Base-by-base conservation (phyloP, 208 protist genomes). In the Angomonas ambiguus region DNA sequence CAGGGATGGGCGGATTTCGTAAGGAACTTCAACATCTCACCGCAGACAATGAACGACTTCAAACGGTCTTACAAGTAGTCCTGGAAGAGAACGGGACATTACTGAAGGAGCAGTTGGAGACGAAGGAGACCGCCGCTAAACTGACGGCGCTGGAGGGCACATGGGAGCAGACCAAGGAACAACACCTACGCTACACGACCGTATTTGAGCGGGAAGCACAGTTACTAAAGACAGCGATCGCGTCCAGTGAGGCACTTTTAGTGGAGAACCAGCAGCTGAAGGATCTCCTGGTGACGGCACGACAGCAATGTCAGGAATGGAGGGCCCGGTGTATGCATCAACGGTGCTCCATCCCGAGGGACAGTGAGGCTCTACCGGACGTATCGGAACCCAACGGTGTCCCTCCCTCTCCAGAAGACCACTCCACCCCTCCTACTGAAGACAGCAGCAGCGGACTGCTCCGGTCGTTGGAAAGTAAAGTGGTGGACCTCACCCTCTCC, bases 401-500 rank as follows among this genome's bases (percentile, higher is more conserved):
- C n/a, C n/a, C n/a, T n/a, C n/a, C n/a, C n/a, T n/a, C n/a, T n/a
- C n/a, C n/a, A n/a, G n/a, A n/a, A n/a, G n/a, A n/a, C n/a, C n/a
- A n/a, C n/a, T n/a, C n/a, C n/a, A n/a, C n/a, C n/a, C n/a, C n/a
- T n/a, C n/a, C n/a, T n/a, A n/a, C n/a, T n/a, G n/a, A n/a, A n/a
- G 4, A 53, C 45, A n/a, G 24, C 45, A 53, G 16, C 10, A n/a
- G 16, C 18, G 45, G 45, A 22, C 10, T 24, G 18, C 10, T 53
- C 45, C 45, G 20, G 18, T 5, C 45, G 10, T 20, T 53, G 24
- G 82, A 92, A 53, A 70, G 74, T 0, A 92, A 92, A 61, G 59
- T 80, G 30, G 75, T 85, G 0, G 82, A 92, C 51, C 76, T 92
- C 38, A 78, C 85, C 1, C 32, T 92, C 25, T 49, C 67, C 20